Evolutionary conservation across 2,329 filamentous ascomycete species (phyloP).

Genomic region (Trichoderma sp.): DNA sequence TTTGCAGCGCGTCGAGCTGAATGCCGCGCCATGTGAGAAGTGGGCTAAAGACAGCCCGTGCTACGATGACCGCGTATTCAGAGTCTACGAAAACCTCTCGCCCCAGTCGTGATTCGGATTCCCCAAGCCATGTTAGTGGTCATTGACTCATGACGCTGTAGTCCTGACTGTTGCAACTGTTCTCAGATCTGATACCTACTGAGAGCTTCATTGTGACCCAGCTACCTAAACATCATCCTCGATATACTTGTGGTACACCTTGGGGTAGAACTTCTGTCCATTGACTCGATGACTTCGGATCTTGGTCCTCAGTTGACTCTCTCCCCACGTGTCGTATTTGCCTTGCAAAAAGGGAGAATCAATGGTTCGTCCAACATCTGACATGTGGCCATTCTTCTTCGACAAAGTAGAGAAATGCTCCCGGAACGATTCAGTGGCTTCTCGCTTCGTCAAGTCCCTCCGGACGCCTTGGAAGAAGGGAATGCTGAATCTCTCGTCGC

Average conservation of each 20-base stretch:
- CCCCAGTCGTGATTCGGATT: too few relatives aligned
- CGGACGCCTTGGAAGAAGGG: conserved; percentile 55
- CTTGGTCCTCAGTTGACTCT: conserved; percentile 57
- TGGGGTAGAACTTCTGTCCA: conserved; percentile 50
- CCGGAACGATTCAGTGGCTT: conserved; percentile 45
- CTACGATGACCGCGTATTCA: too few relatives aligned
- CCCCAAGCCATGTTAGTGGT: too few relatives aligned
- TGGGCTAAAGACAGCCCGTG: too few relatives aligned
- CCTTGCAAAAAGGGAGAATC: conserved; percentile 55
- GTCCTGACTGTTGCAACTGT: too few relatives aligned
- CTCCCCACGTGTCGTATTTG: conserved; percentile 57
- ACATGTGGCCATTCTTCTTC: conserved; percentile 34
- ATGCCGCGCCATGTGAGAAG: too few relatives aligned
- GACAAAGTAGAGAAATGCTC: conserved; percentile 42
- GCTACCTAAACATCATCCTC: conserved; percentile 38
- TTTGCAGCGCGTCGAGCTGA: too few relatives aligned
- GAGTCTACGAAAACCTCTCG: too few relatives aligned
- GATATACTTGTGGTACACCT: conserved; percentile 53
- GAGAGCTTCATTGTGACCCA: too few relatives aligned
- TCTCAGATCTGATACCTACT: too few relatives aligned
- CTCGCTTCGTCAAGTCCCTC: conserved; percentile 47
- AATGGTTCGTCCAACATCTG: conserved; percentile 43
- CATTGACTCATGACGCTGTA: too few relatives aligned
- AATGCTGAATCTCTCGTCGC: conserved; percentile 46
- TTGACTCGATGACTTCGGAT: conserved; percentile 54